Conservation (phyloP, 169 alveolate genomes). For the Babesia bovis region DNA sequence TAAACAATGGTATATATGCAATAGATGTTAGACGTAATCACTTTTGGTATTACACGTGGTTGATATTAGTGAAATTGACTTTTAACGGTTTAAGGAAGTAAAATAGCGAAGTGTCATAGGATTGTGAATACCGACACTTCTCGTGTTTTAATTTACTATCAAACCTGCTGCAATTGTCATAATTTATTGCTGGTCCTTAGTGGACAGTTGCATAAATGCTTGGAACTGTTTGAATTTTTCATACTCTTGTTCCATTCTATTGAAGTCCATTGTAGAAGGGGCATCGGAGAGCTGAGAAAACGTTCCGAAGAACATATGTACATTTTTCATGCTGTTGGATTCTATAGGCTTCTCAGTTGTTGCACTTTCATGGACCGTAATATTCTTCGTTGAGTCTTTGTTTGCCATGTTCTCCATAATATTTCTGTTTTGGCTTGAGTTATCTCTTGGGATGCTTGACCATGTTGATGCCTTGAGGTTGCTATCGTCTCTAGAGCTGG, state of each 20-base stretch:
- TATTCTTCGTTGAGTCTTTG: background rate
- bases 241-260: background rate
- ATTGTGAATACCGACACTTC: too few relatives aligned
- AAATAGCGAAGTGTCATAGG: too few relatives aligned
- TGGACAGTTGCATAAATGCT: background rate
- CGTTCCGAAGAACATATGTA: constrained; percentile 13
- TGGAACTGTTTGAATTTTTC: constrained; percentile 27
- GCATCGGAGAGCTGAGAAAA: background rate
- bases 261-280: background rate
- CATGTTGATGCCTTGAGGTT: background rate
- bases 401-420: background rate
- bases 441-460: too few relatives aligned
- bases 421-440: background rate
- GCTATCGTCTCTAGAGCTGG: background rate
- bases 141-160: too few relatives aligned
- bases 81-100: too few relatives aligned
- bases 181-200: too few relatives aligned
- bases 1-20: too few relatives aligned
- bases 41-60: too few relatives aligned
- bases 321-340: background rate
- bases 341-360: background rate
- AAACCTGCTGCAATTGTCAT: too few relatives aligned
- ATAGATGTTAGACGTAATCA: too few relatives aligned
- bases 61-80: too few relatives aligned
- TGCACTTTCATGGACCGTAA: background rate